These are phyloP conservation scores for Perkinsus olseni DNA, from an alignment of 169 alveolate genomes.

Conservation along the genomic window DNA sequence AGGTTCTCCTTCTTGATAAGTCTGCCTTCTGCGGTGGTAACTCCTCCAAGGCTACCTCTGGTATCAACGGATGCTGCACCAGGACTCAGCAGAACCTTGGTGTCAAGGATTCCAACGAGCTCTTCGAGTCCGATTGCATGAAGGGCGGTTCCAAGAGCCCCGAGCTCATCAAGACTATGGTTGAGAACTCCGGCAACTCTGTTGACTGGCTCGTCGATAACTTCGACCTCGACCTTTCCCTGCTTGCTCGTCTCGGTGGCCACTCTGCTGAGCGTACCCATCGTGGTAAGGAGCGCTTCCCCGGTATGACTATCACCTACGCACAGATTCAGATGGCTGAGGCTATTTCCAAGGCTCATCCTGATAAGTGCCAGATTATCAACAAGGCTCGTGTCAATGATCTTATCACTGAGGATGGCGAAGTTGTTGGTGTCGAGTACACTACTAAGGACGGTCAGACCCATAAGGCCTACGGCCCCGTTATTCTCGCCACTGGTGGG, in stretches of 20 bases:
- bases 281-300: conserved; percentile 32
- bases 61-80: conserved; percentile 35
- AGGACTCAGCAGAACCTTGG: conserved; percentile 24
- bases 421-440: conserved; percentile 12
- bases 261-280: conserved; percentile 42
- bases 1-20: conserved; percentile 21
- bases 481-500: conserved; percentile 50
- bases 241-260: conserved; percentile 40
- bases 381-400: conserved; percentile 33
- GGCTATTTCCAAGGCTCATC: conserved; percentile 22
- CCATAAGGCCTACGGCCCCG: conserved; percentile 24
- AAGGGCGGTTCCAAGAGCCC: conserved; percentile 17
- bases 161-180: conserved; percentile 16
- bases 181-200: conserved; percentile 15
- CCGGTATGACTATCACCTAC: conserved; percentile 24
- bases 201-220: conserved; percentile 24
- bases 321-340: conserved; percentile 22
- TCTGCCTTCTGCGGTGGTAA: conserved; percentile 19
- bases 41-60: conserved; percentile 38
- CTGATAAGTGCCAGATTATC: conserved; percentile 15
- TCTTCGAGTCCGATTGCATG: conserved; percentile 31
- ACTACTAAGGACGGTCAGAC: conserved; percentile 26
- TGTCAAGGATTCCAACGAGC: conserved; percentile 22
- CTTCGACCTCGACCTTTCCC: conserved; percentile 28
- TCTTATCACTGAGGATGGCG: conserved; percentile 17